Conservation (phyloP, 371 early-diverging fungal species). For the Circinella umbellata region DNA sequence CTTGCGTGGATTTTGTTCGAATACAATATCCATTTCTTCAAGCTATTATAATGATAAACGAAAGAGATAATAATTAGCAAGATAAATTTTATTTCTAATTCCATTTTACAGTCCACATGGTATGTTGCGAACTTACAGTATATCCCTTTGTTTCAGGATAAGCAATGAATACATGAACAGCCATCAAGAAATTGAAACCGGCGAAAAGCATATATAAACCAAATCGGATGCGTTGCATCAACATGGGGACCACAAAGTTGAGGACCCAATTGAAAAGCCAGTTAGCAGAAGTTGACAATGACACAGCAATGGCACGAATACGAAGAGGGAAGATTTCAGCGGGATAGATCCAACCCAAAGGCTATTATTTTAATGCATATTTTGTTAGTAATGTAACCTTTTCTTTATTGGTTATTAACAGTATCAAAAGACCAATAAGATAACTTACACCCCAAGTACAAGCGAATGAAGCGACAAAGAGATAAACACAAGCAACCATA, state of each 20-base stretch:
- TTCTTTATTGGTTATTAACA: too few species aligned
- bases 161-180: slow-evolving; percentile 61
- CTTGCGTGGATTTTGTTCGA: slow-evolving; percentile 36
- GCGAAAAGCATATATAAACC: slow-evolving; percentile 72
- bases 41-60: slow-evolving; percentile 15
- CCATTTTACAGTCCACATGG: too few species aligned
- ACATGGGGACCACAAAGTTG: slow-evolving; percentile 61
- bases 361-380: slow-evolving; percentile 22
- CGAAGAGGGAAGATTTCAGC: slow-evolving; percentile 83
- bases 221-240: slow-evolving; percentile 64
- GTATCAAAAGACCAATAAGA: too few species aligned
- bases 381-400: too few species aligned
- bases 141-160: slow-evolving; percentile 68
- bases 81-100: too few species aligned
- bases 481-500: slow-evolving; percentile 66
- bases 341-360: slow-evolving; percentile 90
- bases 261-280: slow-evolving; percentile 81
- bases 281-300: slow-evolving; percentile 84
- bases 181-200: slow-evolving; percentile 62
- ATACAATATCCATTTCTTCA: slow-evolving; percentile 43
- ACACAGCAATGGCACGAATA: slow-evolving; percentile 78
- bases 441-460: slow-evolving; percentile 73
- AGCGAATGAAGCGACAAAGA: slow-evolving; percentile 77
- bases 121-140: slow-evolving; percentile 26
- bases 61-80: too few species aligned